Base-by-base conservation (phyloP, 2,329 filamentous ascomycete genomes). In the Sclerotinia spermophila region DNA sequence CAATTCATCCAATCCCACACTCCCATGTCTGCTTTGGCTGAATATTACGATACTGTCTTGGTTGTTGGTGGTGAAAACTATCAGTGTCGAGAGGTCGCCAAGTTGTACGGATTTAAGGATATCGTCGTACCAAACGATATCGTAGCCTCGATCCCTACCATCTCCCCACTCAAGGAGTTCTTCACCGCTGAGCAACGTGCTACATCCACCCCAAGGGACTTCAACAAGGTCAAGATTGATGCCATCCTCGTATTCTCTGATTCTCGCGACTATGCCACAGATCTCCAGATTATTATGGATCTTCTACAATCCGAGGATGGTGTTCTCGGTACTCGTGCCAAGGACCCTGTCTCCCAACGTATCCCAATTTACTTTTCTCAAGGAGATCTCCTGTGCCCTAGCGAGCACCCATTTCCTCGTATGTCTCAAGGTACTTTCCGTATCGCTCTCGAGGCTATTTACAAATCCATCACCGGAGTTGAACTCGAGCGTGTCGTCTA, bases 1-100 rank as follows among this genome's bases (percentile, higher is more conserved):
- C 90, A 92, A 79, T 93, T 93, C 84, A 92, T 92, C 78, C 90
- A 92, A 81, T 90, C 88, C 1, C 90, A 92, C 84, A 92, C 90
- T 5, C 90, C 90, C 75, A 93, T 93, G 91, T 89, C 89, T 71
- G 91, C 90, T 60, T 82, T 93, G 76, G 83, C 62, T 17, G 61
- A 90, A 33, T 90, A 92, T 80, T 93, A 93, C 85, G 93, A 60
- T 24, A 68, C 92, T 84, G 90, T 93, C 48, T 85, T 93, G 5
- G 90, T 93, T 5, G 88, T 92, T 53, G 91, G 91, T 79, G 91
- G 91, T 76, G 90, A 93, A 79, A 90, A 89, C 71, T 92, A 90
- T 83, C 88, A 88, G 79, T 91, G 90, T 82, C 89, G 90, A 66
- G 89, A 91, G 76, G 90, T 92, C 2, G 90, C 90, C 42, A 88